Conservation (phyloP, 768 basidiomycete species). For the Rossbeevera mucosa region DNA sequence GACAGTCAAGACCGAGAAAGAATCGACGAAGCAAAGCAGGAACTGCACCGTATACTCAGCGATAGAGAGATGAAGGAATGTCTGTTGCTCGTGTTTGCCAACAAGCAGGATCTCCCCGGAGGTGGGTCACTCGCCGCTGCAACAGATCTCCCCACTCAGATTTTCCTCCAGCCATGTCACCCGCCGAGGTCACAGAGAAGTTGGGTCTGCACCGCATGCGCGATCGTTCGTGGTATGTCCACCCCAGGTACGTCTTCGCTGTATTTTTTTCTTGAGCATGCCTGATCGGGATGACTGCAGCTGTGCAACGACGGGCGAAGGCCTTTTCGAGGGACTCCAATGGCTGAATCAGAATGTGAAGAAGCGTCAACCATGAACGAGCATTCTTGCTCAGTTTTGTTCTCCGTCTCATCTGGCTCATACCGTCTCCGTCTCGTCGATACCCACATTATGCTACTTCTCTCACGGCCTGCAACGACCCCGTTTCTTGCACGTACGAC, state of each 20-base stretch:
- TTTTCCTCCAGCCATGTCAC: constrained; percentile 78
- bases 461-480: constrained; percentile 34
- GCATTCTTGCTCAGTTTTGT: constrained; percentile 19
- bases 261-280: neutral
- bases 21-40: constrained; percentile 94
- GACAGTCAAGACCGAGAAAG: constrained; percentile 95
- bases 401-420: constrained; percentile 21
- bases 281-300: constrained; percentile 37
- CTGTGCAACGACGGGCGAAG: constrained; percentile 95
- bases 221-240: constrained; percentile 98
- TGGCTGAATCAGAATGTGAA: constrained; percentile 98
- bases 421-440: constrained; percentile 23
- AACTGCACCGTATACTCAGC: constrained; percentile 91
- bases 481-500: constrained; percentile 32
- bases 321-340: constrained; percentile 93
- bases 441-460: constrained; percentile 35
- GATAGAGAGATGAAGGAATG: constrained; percentile 99
- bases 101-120: constrained; percentile 97
- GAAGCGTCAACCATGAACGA: constrained; percentile 70
- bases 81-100: constrained; percentile 94
- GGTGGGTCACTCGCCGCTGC: constrained; percentile 48
- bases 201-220: constrained; percentile 93
- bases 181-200: constrained; percentile 97
- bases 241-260: constrained; percentile 71
- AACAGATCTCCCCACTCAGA: neutral